Evolutionary conservation across 2,329 filamentous ascomycete genomes (phyloP).

Genomic region (Aspergillus sp.): DNA sequence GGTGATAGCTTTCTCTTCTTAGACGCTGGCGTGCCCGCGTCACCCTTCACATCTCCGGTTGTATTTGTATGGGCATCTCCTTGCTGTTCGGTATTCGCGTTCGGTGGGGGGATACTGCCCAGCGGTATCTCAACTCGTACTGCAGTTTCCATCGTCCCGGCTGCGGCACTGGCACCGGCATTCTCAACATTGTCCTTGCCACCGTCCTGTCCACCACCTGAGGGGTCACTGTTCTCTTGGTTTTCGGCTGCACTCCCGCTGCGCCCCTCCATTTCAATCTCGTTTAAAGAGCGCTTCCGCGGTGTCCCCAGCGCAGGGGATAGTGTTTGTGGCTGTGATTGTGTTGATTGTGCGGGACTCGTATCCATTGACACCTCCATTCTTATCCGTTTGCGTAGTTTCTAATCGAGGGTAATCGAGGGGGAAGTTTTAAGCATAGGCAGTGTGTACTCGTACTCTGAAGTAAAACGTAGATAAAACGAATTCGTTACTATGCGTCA

Average conservation of each 20-base stretch:
- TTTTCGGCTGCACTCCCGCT: neutral
- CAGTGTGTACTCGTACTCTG: no score
- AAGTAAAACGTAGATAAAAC: no score
- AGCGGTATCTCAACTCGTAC: neutral
- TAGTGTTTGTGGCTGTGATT: slow-evolving; percentile 9
- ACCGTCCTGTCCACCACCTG: neutral
- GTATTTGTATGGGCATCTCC: neutral
- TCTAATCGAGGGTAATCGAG: neutral
- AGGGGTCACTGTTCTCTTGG: slow-evolving; percentile 15
- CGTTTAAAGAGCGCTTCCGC: slow-evolving; percentile 24
- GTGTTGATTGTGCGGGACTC: slow-evolving; percentile 13
- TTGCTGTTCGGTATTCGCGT: neutral
- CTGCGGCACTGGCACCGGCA: neutral
- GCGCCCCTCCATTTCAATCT: slow-evolving; percentile 11
- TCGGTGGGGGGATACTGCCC: slow-evolving; percentile 1
- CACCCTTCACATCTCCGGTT: neutral
- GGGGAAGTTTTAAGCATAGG: no score
- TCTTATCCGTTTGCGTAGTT: neutral
- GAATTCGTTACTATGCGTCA: no score
- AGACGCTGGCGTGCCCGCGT: slow-evolving; percentile 8
- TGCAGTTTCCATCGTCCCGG: neutral
- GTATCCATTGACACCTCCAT: slow-evolving; percentile 16
- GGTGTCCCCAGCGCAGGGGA: slow-evolving; percentile 11
- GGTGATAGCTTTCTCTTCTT: slow-evolving; percentile 29
- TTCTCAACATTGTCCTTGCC: neutral